Base-by-base conservation (phyloP, 2,329 filamentous ascomycete genomes). In the Hypoxylon sp. region DNA sequence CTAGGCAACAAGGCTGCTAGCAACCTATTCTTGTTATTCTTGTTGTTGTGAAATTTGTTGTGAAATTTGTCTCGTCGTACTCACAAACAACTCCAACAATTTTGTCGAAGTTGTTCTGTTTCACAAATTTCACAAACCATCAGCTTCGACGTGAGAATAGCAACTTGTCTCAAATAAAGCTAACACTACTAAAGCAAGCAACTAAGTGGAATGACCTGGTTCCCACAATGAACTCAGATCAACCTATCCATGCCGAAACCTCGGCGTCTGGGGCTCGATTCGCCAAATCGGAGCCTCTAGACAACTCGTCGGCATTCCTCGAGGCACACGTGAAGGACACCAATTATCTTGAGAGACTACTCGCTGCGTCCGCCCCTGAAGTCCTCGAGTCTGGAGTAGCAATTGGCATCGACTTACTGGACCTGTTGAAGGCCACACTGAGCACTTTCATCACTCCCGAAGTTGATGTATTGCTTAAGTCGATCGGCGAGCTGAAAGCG, bases 401-500 rank as follows among this genome's bases (percentile, higher is more conserved):
- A 6, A 69, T 69, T 48, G 70, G 68, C 23, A 14, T 59, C 6
- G 6, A 49, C 2, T 43, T 76, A 1, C 70, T 76, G 10, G 43
- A 67, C 14, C 61, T 69, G 51, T 19, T 75, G 32, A 65, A 65
- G 7, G 38, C 41, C 11, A 28, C 52, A 2, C 49, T 76, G 19
- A 53, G 41, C 17, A 43, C 51, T 14, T 46, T 38, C 46, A 21
- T 48, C 21, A 43, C 11, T 25, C 23, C 41, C n/a, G 67, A 69
- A 23, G 60, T 52, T 2, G 55, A 70, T 19, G 21, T 3, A 17
- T 86, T 81, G 82, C 62, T 81, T 6, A 61, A 79, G 19, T 73
- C 80, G 11, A 82, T 86, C 41, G 75, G 81, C 2, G 78, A 79
- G 2, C 73, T 86, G 0, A 75, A 79, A 28, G 75, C 79, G 2